phyloP scores from a whole-genome alignment of 2,329 filamentous ascomycete genomes.

The Myriosclerotinia duriaeana region DNA sequence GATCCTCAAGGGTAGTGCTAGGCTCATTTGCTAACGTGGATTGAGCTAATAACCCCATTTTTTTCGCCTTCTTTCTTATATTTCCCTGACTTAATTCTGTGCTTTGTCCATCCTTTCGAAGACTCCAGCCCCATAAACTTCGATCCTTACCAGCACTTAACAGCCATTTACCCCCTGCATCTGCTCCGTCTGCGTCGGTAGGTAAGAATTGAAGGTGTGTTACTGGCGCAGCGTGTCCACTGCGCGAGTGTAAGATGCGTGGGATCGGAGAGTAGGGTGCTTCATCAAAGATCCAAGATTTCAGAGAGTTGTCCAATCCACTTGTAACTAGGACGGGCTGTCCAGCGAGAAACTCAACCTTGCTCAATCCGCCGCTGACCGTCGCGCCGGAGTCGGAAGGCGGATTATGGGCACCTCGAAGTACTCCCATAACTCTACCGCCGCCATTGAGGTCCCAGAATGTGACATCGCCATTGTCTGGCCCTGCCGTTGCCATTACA shows the following conservation, averaged over 20 bases:
- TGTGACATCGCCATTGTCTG: conserved; percentile 79
- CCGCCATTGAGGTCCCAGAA: conserved; percentile 95
- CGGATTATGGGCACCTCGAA: conserved; percentile 85
- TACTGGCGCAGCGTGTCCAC: conserved; percentile 85
- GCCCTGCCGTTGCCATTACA: conserved; percentile 89
- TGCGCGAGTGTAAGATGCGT: conserved; percentile 78
- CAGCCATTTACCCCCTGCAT: conserved; percentile 89
- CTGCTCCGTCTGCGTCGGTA: conserved; percentile 83
- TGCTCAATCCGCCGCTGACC: conserved; percentile 78
- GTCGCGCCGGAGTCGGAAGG: conserved; percentile 52
- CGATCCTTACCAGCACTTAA: conserved; percentile 85
- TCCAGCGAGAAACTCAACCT: conserved; percentile 82
- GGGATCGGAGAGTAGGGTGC: conserved; percentile 85
- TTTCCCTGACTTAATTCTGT: conserved; percentile 89
- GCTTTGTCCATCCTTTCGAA: conserved; percentile 91
- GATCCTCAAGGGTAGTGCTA: conserved; percentile 65
- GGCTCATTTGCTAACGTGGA: conserved; percentile 58
- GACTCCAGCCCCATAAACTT: conserved; percentile 94
- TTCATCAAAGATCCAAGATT: conserved; percentile 95
- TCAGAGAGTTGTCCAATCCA: conserved; percentile 88
- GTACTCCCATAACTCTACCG: conserved; percentile 79
- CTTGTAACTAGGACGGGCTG: conserved; percentile 89
- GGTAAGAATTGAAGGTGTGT: conserved; percentile 82
- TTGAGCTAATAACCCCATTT: conserved; percentile 68
- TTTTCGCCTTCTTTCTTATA: conserved; percentile 85